These are phyloP conservation scores for Beauveria brongniartii DNA, from an alignment of 2,329 filamentous ascomycete genomes.

Conservation along the genomic window DNA sequence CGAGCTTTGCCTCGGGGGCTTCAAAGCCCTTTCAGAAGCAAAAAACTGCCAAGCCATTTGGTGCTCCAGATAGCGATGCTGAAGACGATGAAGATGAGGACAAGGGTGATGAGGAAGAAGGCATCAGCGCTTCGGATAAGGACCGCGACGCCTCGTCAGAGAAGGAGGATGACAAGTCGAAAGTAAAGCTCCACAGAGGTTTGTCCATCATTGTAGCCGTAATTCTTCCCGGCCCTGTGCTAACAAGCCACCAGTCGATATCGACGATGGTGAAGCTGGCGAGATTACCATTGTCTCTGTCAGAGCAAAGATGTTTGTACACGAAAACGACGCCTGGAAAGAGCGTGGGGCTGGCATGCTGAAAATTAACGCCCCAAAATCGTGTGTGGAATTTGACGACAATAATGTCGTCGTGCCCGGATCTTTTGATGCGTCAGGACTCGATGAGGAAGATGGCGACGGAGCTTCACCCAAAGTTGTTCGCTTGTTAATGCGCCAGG, in stretches of 20 bases:
- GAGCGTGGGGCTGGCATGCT: slow-evolving; percentile 79
- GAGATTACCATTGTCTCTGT: slow-evolving; percentile 69
- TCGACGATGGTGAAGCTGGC: slow-evolving; percentile 81
- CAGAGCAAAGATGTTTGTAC: slow-evolving; percentile 78
- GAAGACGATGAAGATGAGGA: slow-evolving; percentile 38
- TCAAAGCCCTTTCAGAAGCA: slow-evolving; percentile 39
- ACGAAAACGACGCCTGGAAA: slow-evolving; percentile 72
- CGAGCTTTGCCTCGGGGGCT: slow-evolving; percentile 63
- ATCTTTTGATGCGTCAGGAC: slow-evolving; percentile 46
- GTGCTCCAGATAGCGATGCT: slow-evolving; percentile 61
- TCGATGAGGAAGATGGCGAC: slow-evolving; percentile 35
- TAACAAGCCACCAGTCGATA: slow-evolving; percentile 42
- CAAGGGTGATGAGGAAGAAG: slow-evolving; percentile 29
- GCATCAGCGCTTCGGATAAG: slow-evolving; percentile 37
- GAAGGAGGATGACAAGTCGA: slow-evolving; percentile 50
- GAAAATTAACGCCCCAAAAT: slow-evolving; percentile 69
- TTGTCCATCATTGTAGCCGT: slow-evolving; percentile 25
- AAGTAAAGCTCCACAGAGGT: slow-evolving; percentile 62
- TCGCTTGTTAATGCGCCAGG: slow-evolving; percentile 83
- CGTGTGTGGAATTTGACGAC: slow-evolving; percentile 48
- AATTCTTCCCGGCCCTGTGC: not conserved
- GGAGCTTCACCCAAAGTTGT: slow-evolving; percentile 36
- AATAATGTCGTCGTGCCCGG: slow-evolving; percentile 39
- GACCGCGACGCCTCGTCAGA: slow-evolving; percentile 39
- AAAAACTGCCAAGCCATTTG: slow-evolving; percentile 66